Conservation (phyloP, 768 basidiomycete genomes). For the Termitomyces sp. region DNA sequence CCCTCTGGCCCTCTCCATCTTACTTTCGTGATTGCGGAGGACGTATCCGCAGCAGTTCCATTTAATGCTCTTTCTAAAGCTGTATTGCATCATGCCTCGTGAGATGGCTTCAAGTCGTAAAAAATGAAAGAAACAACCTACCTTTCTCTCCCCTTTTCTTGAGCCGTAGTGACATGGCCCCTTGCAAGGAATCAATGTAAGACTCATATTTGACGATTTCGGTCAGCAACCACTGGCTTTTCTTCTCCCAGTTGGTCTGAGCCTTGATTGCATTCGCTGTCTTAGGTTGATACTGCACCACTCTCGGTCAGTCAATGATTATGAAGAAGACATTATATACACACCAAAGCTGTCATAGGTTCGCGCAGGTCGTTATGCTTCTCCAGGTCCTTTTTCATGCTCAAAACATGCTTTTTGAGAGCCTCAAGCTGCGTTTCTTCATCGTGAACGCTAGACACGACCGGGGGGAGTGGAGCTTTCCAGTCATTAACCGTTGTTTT, state of each 20-base stretch:
- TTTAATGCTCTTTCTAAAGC: constrained; percentile 31
- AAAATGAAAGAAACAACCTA: constrained; percentile 9
- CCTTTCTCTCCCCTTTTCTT: constrained; percentile 89
- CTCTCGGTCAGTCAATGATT: constrained; percentile 4
- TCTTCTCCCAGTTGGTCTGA: constrained; percentile 88
- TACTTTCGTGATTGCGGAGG: constrained; percentile 16
- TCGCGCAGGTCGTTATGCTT: constrained; percentile 78
- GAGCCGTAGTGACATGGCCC: constrained; percentile 78
- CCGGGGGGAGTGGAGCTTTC: constrained; percentile 86
- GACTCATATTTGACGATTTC: constrained; percentile 96
- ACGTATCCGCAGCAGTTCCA: constrained; percentile 26
- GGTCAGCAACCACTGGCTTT: constrained; percentile 80
- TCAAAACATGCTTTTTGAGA: constrained; percentile 72
- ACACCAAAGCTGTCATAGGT: constrained; percentile 78
- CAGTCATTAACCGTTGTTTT: constrained; percentile 84
- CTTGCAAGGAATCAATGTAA: constrained; percentile 86
- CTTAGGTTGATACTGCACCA: constrained; percentile 70
- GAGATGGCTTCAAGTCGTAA: not conserved
- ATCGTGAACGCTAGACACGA: constrained; percentile 79
- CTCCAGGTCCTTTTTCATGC: constrained; percentile 74
- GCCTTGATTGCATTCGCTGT: constrained; percentile 74
- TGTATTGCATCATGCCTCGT: constrained; percentile 6
- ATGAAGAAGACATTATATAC: constrained; percentile 6
- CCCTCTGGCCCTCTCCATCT: constrained; percentile 29
- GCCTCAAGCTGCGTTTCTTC: constrained; percentile 94